A percentile compares a stretch with the other conserved stretches of the same genome.
Conservation (phyloP, 2,329 filamentous ascomycete species). For the Podosphaera fusca region DNA sequence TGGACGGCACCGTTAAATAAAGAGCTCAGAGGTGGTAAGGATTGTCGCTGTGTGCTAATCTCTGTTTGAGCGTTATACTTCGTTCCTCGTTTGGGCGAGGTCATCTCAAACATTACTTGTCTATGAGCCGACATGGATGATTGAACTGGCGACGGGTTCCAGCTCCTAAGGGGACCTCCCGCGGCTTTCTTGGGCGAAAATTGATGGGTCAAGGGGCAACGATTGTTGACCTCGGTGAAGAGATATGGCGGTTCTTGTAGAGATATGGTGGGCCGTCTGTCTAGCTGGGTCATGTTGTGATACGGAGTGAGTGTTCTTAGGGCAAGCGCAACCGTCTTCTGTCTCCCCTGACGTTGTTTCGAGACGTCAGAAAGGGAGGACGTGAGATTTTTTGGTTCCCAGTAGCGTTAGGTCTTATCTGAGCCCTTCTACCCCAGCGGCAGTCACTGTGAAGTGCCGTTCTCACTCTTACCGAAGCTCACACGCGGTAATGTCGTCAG, state of each 20-base stretch:
- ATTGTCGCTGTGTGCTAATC: constrained; percentile 9
- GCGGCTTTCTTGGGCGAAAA: constrained; percentile 1
- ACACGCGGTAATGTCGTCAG: constrained; percentile 4
- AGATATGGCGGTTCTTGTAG: constrained; percentile 6
- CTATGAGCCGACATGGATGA: constrained; percentile 10
- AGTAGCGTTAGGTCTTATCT: constrained; percentile 3
- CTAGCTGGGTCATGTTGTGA: constrained; percentile 14
- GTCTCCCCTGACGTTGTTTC: constrained; percentile 8
- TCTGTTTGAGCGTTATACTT: constrained; percentile 11
- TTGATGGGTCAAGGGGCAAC: constrained; percentile 2
- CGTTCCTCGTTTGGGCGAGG: constrained; percentile 6
- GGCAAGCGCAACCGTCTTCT: constrained; percentile 10
- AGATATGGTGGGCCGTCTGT: constrained; percentile 9
- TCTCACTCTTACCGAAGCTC: constrained; percentile 5
- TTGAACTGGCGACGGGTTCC: constrained; percentile 3
- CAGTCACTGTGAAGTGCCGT: constrained; percentile 12
- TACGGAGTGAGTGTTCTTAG: constrained; percentile 2
- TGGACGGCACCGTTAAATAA: constrained; percentile 12
- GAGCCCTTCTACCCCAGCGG: constrained; percentile 5
- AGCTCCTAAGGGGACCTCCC: too few relatives aligned
- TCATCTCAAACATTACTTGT: constrained; percentile 5
- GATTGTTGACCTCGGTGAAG: constrained; percentile 6
- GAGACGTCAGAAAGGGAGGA: constrained; percentile 7
- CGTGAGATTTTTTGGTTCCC: constrained; percentile 8
- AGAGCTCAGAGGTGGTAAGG: constrained; percentile 16